phyloP scores from a whole-genome alignment of 108 stramenopile genomes.

The Nitzschia sp. region DNA sequence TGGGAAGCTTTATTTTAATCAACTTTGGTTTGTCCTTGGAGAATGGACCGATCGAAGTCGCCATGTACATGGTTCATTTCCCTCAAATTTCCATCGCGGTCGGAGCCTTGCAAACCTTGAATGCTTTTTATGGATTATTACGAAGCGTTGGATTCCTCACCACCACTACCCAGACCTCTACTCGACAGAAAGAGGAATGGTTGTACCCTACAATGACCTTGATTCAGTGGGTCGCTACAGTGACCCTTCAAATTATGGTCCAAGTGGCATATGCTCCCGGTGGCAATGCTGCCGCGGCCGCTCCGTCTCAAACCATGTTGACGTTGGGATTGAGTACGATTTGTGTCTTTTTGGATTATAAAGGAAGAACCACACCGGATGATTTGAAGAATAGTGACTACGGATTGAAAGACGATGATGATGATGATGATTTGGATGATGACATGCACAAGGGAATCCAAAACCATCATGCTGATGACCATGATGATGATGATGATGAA shows the following conservation, averaged over 20 bases:
- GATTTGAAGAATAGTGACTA: slow-evolving; percentile 16
- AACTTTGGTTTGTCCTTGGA: neutral
- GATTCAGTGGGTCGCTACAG: neutral
- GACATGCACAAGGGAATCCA: too few species aligned
- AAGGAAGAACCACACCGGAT: slow-evolving; percentile 14
- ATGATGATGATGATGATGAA: too few species aligned
- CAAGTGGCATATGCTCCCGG: slow-evolving; percentile 6
- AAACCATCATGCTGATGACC: too few species aligned
- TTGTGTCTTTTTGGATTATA: slow-evolving; percentile 31
- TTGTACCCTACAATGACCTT: neutral
- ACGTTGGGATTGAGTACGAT: slow-evolving; percentile 21
- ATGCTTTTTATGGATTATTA: slow-evolving; percentile 15
- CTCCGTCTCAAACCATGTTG: slow-evolving; percentile 12
- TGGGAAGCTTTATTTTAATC: slow-evolving; percentile 6
- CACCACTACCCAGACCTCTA: too few species aligned
- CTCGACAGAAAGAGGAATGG: too few species aligned
- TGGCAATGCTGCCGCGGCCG: neutral
- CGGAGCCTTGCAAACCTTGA: slow-evolving; percentile 25
- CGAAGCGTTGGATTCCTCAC: slow-evolving; percentile 10
- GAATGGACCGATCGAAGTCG: neutral
- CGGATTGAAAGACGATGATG: slow-evolving; percentile 3
- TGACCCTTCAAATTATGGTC: neutral
- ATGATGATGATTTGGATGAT: neutral
- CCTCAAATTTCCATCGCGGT: slow-evolving; percentile 23
- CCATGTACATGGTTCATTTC: slow-evolving; percentile 26